phyloP scores from a whole-genome alignment of 2,329 filamentous ascomycete species.

The Xylariaceae sp. region DNA sequence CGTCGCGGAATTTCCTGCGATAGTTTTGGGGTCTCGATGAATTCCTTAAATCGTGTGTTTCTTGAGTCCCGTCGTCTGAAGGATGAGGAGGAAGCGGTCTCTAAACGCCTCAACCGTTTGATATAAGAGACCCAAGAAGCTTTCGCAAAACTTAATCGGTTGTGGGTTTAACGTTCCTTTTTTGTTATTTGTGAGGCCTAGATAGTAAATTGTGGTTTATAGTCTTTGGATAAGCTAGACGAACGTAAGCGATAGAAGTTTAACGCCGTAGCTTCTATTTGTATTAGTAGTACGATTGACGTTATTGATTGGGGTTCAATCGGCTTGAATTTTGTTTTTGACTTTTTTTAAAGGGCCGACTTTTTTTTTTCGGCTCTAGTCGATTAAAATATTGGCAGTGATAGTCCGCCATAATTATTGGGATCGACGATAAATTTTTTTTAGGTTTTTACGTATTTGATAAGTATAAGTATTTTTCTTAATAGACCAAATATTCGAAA shows the following conservation, averaged over 20 bases:
- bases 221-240: background rate
- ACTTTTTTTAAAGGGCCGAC: slow-evolving; percentile 31
- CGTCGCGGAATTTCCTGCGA: too few relatives aligned
- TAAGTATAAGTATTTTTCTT: background rate
- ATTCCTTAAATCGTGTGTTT: too few relatives aligned
- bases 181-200: background rate
- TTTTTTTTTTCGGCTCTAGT: slow-evolving; percentile 19
- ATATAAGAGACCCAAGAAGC: background rate
- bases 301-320: slow-evolving; percentile 26
- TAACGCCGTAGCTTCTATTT: background rate
- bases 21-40: too few relatives aligned
- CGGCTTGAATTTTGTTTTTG: slow-evolving; percentile 29
- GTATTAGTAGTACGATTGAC: background rate
- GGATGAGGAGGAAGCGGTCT: too few relatives aligned
- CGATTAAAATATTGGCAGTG: background rate
- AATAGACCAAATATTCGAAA: background rate
- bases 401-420: slow-evolving; percentile 16
- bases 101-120: background rate
- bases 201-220: background rate
- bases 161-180: background rate
- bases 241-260: background rate
- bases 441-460: background rate
- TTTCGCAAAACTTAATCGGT: background rate
- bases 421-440: slow-evolving; percentile 7
- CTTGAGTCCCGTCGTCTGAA: too few relatives aligned